phyloP scores from a whole-genome alignment of 2,329 filamentous ascomycete species.

The Phialocephala subalpina region DNA sequence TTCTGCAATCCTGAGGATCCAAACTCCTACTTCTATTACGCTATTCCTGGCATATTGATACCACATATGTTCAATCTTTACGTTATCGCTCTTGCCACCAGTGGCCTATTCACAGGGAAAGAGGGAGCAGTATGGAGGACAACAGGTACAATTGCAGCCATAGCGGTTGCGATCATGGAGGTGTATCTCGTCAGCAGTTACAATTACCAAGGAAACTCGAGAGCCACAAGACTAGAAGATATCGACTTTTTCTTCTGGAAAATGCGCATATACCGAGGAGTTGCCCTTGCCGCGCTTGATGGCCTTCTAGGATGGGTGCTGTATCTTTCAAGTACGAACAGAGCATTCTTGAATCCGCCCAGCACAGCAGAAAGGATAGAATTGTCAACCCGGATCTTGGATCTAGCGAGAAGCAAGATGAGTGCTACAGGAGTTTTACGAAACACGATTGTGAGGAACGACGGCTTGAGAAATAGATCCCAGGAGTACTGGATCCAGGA shows the following conservation, averaged over 20 bases:
- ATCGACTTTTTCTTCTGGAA: constrained; percentile 78
- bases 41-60: constrained; percentile 73
- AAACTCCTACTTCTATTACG: constrained; percentile 80
- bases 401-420: constrained; percentile 69
- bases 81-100: constrained; percentile 77
- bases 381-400: constrained; percentile 61
- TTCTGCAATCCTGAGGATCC: constrained; percentile 81
- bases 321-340: constrained; percentile 81
- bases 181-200: constrained; percentile 71
- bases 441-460: constrained; percentile 82
- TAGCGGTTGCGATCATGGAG: constrained; percentile 68
- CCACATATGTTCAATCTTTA: constrained; percentile 85
- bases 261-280: constrained; percentile 66
- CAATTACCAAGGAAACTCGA: constrained; percentile 69
- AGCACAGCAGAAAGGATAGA: constrained; percentile 73
- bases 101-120: constrained; percentile 67
- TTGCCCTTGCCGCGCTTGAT: constrained; percentile 73
- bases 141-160: constrained; percentile 69
- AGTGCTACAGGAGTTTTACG: constrained; percentile 77
- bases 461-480: constrained; percentile 69
- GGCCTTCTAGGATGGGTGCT: constrained; percentile 68
- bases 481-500: constrained; percentile 85
- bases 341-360: constrained; percentile 73
- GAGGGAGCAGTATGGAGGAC: constrained; percentile 74
- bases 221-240: constrained; percentile 67